Evolutionary conservation across 208 protist species (phyloP).

Genomic region (Leishmania braziliensis): DNA sequence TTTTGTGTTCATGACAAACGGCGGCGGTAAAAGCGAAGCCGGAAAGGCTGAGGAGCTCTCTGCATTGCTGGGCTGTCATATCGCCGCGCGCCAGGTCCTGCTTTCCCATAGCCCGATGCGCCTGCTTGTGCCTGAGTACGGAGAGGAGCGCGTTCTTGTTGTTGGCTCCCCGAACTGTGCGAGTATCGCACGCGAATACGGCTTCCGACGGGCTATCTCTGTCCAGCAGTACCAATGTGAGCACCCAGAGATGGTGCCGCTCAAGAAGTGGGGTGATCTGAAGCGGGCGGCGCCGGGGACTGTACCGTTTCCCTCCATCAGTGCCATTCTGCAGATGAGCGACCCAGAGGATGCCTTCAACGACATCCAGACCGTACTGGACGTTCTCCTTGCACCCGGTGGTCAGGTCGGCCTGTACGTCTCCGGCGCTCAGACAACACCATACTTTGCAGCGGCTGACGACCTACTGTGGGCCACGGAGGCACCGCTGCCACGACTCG

Average conservation of each 20-base stretch:
- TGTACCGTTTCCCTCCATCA: constrained; percentile 54
- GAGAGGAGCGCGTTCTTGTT: constrained; percentile 59
- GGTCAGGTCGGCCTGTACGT: constrained; percentile 60
- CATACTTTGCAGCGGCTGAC: constrained; percentile 72
- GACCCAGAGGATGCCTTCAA: constrained; percentile 81
- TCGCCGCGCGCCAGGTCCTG: constrained; percentile 64
- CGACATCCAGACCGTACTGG: constrained; percentile 79
- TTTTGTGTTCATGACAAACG: constrained; percentile 89
- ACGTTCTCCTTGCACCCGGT: constrained; percentile 67
- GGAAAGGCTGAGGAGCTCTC: constrained; percentile 80
- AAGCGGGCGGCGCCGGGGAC: constrained; percentile 16
- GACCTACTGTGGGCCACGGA: constrained; percentile 82
- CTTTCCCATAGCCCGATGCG: constrained; percentile 85
- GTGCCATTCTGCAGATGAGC: constrained; percentile 73
- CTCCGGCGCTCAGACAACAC: constrained; percentile 62
- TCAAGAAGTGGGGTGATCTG: constrained; percentile 65
- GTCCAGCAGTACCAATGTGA: constrained; percentile 72
- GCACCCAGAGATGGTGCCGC: constrained; percentile 78
- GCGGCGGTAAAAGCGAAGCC: constrained; percentile 58
- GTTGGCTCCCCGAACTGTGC: constrained; percentile 55
- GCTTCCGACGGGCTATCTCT: constrained; percentile 72
- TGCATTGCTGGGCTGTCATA: constrained; percentile 50
- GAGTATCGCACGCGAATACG: constrained; percentile 63
- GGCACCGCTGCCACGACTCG: constrained; percentile 75
- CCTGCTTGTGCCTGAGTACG: constrained; percentile 57